Conservation (phyloP, 176 grass and related monocot genomes). For the Rhipidocladum racemiflorum region DNA sequence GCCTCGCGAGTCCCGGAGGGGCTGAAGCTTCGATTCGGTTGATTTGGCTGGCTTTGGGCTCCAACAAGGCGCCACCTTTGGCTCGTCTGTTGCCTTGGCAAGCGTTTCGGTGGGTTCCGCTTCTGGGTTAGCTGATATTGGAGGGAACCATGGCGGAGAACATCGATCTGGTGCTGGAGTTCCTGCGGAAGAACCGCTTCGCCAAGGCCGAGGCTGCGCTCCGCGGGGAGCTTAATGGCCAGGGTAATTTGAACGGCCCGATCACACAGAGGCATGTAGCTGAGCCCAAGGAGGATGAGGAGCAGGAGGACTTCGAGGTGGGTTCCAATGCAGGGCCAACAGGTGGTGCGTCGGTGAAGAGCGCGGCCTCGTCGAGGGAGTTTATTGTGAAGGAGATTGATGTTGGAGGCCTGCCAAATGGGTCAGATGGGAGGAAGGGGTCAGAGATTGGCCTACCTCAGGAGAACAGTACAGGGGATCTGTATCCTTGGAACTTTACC, state of each 20-base stretch:
- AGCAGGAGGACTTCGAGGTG: conserved; percentile 33
- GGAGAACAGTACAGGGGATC: conserved; percentile 50
- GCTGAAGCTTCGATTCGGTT: conserved; percentile 22
- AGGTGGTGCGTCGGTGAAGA: conserved; percentile 32
- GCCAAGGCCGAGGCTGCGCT: conserved; percentile 84
- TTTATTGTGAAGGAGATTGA: conserved; percentile 97
- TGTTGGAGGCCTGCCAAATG: conserved; percentile 46
- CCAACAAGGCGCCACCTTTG: not conserved
- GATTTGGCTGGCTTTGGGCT: not conserved
- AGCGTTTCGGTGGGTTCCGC: not conserved
- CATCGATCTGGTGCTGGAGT: conserved; percentile 88
- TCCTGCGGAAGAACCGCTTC: conserved; percentile 84
- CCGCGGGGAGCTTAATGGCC: conserved; percentile 68
- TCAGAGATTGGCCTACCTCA: conserved; percentile 30
- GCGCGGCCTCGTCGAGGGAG: conserved; percentile 66
- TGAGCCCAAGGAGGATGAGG: conserved; percentile 28
- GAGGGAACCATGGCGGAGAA: conserved; percentile 73
- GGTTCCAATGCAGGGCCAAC: conserved; percentile 28
- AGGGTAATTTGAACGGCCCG: conserved; percentile 13
- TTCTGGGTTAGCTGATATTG: conserved; percentile 21
- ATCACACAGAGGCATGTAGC: not conserved
- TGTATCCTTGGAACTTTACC: conserved; percentile 84
- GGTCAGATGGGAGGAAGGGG: conserved; percentile 45
- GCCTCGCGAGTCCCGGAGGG: not conserved
- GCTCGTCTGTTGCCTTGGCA: not conserved